Conservation (phyloP, 1,284 basidiomycete species). For the Coniferiporia weirii region DNA sequence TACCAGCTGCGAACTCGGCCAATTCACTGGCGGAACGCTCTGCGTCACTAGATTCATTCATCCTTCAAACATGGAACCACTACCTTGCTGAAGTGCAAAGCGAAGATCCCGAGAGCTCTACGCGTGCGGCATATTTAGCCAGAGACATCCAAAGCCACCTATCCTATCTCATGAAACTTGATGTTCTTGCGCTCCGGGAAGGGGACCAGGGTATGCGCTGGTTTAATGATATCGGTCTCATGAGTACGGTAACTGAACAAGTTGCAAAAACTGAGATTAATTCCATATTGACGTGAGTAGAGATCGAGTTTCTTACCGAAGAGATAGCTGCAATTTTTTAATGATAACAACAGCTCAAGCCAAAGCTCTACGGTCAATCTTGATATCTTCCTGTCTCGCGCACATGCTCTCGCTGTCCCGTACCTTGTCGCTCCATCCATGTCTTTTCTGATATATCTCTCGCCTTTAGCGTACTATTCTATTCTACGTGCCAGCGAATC, state of each 20-base stretch:
- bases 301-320: not conserved
- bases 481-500: constrained; percentile 39
- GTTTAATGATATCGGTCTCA: constrained; percentile 60
- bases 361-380: constrained; percentile 39
- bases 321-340: not conserved
- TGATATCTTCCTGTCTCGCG: constrained; percentile 62
- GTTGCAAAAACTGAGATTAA: constrained; percentile 51
- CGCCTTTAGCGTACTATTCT: constrained; percentile 61
- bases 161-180: constrained; percentile 66
- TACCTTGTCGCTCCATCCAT: constrained; percentile 62
- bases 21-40: constrained; percentile 40
- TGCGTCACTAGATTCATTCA: constrained; percentile 56
- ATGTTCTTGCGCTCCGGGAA: constrained; percentile 53
- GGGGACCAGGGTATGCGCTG: constrained; percentile 63
- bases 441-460: constrained; percentile 65
- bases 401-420: constrained; percentile 60
- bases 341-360: not conserved
- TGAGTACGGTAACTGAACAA: constrained; percentile 43
- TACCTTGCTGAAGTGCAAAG: constrained; percentile 61
- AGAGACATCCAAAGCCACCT: constrained; percentile 48
- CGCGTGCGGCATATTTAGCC: constrained; percentile 45
- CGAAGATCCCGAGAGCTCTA: constrained; percentile 43
- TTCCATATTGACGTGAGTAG: constrained; percentile 46
- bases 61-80: constrained; percentile 46
- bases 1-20: constrained; percentile 38